Conservation (phyloP, 129 eudicot genomes). For the Chrysanthemum makinoi region DNA sequence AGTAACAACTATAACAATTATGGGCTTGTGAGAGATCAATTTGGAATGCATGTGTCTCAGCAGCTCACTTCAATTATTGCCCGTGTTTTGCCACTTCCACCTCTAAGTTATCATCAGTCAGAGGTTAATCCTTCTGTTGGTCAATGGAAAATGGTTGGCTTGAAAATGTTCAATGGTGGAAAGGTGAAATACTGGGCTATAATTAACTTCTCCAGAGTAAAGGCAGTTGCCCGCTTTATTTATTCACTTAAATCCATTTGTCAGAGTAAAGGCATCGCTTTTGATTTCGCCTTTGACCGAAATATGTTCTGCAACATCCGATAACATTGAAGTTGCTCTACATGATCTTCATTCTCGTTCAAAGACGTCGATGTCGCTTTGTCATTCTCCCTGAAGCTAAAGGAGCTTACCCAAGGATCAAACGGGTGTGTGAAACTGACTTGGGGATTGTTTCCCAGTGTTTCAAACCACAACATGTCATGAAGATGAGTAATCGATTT, state of each 20-base stretch:
- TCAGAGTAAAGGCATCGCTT: slow-evolving; percentile 69
- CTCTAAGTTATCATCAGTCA: slow-evolving; percentile 22
- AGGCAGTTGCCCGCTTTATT: slow-evolving; percentile 37
- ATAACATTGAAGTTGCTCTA: slow-evolving; percentile 48
- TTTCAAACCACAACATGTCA: slow-evolving; percentile 55
- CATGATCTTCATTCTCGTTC: too few species aligned
- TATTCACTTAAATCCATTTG: slow-evolving; percentile 53
- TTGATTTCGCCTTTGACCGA: slow-evolving; percentile 49
- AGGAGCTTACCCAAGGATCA: slow-evolving; percentile 74
- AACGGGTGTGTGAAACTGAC: slow-evolving; percentile 73
- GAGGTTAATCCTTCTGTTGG: slow-evolving; percentile 64
- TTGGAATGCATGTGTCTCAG: too few species aligned
- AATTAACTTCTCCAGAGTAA: slow-evolving; percentile 45
- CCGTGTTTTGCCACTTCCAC: too few species aligned
- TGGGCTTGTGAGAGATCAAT: too few species aligned
- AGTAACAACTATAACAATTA: slow-evolving; percentile 42
- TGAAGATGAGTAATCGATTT: slow-evolving; percentile 39
- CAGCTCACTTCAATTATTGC: too few species aligned
- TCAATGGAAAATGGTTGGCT: slow-evolving; percentile 84
- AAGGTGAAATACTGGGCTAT: slow-evolving; percentile 62
- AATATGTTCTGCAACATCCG: slow-evolving; percentile 19
- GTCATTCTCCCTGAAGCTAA: slow-evolving; percentile 65
- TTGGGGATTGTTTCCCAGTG: slow-evolving; percentile 88
- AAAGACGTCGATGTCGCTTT: too few species aligned
- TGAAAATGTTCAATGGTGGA: slow-evolving; percentile 78